Evolutionary conservation across 1,284 basidiomycete genomes (phyloP), one percentile per base, ranked within the genome.

Genomic region (Takashimella koratensis): DNA sequence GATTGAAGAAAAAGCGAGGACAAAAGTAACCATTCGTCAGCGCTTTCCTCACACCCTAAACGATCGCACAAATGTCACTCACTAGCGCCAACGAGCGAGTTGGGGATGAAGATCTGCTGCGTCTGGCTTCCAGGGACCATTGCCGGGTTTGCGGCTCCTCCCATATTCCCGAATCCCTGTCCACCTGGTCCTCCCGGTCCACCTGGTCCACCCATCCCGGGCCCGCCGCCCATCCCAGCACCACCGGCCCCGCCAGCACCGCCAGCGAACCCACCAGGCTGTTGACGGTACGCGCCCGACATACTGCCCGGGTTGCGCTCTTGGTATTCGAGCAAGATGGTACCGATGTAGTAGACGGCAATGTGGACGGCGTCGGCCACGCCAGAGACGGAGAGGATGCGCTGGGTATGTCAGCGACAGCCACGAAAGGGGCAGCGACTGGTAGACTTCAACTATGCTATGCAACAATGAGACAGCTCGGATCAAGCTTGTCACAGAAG

Each of bases 321-420:
- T 73, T 94, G 89, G 45, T 92, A 91, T 75, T 97, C 94, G 62
- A 97, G 87, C 55, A 98, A 84, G 63, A 97, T 96, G 61, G 92
- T 95, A 49, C 94, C 94, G 57, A 98, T 94, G 73, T 98, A 98
- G 79, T 97, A 98, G 5, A 96, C 97, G 25, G 96, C 96, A 62
- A 99, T 99, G 77, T 99, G 96, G 54, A 99, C 94, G 19, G 96
- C 96, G 75, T 99, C 96, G n/a, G 96, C 96, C 42, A 99, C 96
- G 52, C 96, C 96, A 36, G 94, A 93, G 45, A 98, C 94, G 62
- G 91, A 96, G 53, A 99, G 81, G 22, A 98, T 91, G 54, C 93
- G 89, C 90, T 94, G 71, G 24, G 42, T n/a, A 45, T 57, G 42
- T 49, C 19, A 43, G n/a, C n/a, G n/a, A n/a, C n/a, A n/a, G n/a